These are phyloP conservation scores for Aspergillaceae sp. DNA, from an alignment of 2,329 filamentous ascomycete genomes.

Conservation along the genomic window DNA sequence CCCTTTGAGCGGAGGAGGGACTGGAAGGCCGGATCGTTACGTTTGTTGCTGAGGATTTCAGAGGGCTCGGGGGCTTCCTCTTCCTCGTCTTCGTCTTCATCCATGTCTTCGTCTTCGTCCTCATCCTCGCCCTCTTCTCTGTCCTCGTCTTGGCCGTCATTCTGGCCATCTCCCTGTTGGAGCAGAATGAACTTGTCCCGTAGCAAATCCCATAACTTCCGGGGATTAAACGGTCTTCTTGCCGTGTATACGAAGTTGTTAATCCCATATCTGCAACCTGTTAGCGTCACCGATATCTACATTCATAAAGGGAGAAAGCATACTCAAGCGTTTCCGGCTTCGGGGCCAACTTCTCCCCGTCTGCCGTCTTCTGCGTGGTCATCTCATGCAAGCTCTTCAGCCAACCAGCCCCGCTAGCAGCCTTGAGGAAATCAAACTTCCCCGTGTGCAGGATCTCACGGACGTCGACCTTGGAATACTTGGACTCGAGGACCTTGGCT, in stretches of 20 bases:
- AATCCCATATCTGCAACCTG: conserved; percentile 50
- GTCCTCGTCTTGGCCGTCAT: conserved; percentile 18
- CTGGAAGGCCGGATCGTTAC: conserved; percentile 27
- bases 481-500: conserved; percentile 56
- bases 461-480: conserved; percentile 52
- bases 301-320: conserved; percentile 8
- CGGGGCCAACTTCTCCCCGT: conserved; percentile 49
- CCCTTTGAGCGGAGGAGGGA: conserved; percentile 37
- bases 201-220: conserved; percentile 32
- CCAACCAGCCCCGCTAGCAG: conserved; percentile 60
- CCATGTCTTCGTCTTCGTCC: conserved; percentile 20
- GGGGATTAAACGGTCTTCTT: conserved; percentile 43
- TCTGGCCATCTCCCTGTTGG: conserved; percentile 26
- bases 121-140: conserved; percentile 18
- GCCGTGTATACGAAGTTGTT: conserved; percentile 62
- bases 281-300: not conserved
- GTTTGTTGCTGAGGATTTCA: conserved; percentile 32
- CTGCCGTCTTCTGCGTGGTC: conserved; percentile 51
- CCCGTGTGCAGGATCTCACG: conserved; percentile 57
- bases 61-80: conserved; percentile 24
- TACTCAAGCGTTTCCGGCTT: conserved; percentile 63
- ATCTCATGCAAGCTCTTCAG: conserved; percentile 61
- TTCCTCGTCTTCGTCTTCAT: conserved; percentile 14
- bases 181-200: conserved; percentile 40
- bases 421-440: conserved; percentile 56